Conservation (phyloP, 768 basidiomycete genomes). For the Melanogaster broomeanus region DNA sequence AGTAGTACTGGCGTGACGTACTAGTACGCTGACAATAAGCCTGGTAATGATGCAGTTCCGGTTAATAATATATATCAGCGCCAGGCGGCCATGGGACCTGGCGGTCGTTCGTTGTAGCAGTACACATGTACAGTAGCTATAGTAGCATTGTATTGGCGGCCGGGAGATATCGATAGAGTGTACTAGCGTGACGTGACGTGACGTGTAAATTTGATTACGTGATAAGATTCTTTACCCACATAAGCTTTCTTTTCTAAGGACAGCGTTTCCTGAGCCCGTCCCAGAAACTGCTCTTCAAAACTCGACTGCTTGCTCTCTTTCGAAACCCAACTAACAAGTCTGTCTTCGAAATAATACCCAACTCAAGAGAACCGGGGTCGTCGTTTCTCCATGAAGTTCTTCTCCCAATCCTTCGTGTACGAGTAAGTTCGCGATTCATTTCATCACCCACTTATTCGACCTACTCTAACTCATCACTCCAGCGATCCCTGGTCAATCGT, state of each 20-base stretch:
- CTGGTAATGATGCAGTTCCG: no score
- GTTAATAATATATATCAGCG: no score
- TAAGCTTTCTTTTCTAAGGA: background rate
- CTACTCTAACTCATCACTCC: slow-evolving; percentile 15
- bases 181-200: background rate
- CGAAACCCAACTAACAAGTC: background rate
- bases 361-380: slow-evolving; percentile 33
- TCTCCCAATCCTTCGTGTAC: slow-evolving; percentile 56
- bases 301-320: background rate
- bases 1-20: no score
- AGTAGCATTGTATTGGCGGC: no score
- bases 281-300: background rate
- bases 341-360: background rate
- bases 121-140: no score
- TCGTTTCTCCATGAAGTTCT: slow-evolving; percentile 53
- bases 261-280: background rate
- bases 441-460: background rate
- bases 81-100: no score
- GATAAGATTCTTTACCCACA: background rate
- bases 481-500: slow-evolving; percentile 96
- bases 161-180: no score
- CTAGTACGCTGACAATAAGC: background rate
- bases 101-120: no score
- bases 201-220: slow-evolving; percentile 1
- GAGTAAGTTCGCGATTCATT: slow-evolving; percentile 39